phyloP scores from a whole-genome alignment of 2,329 filamentous ascomycete genomes.

The Amauroascus niger region DNA sequence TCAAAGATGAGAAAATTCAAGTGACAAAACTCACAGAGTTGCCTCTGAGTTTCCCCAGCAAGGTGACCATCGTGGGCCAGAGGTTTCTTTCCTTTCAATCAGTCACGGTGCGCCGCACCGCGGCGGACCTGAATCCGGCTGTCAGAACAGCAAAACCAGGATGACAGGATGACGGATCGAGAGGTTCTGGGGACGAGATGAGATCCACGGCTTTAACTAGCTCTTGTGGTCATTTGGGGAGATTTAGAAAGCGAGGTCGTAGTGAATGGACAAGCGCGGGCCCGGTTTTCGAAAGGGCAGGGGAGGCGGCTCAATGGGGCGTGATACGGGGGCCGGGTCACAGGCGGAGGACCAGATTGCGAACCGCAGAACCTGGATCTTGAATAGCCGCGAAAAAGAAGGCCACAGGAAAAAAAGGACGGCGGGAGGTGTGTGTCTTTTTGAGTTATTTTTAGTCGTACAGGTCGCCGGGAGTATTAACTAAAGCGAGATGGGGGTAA shows the following conservation, averaged over 20 bases:
- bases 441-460: neutral
- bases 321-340: neutral
- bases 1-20: neutral
- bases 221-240: neutral
- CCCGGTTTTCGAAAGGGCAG: neutral
- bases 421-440: neutral
- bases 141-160: neutral
- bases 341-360: neutral
- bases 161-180: neutral
- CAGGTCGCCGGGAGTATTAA: neutral
- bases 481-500: neutral
- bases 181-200: neutral
- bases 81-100: neutral
- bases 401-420: too few species aligned
- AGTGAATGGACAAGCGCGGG: neutral
- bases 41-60: constrained; percentile 2
- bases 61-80: neutral
- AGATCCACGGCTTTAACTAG: neutral
- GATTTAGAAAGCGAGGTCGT: neutral
- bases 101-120: constrained; percentile 6
- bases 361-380: too few species aligned
- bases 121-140: constrained; percentile 4
- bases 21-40: neutral
- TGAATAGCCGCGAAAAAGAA: too few species aligned
- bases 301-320: neutral